phyloP scores from a whole-genome alignment of 345 rosid genomes.

The Brassica nigra region DNA sequence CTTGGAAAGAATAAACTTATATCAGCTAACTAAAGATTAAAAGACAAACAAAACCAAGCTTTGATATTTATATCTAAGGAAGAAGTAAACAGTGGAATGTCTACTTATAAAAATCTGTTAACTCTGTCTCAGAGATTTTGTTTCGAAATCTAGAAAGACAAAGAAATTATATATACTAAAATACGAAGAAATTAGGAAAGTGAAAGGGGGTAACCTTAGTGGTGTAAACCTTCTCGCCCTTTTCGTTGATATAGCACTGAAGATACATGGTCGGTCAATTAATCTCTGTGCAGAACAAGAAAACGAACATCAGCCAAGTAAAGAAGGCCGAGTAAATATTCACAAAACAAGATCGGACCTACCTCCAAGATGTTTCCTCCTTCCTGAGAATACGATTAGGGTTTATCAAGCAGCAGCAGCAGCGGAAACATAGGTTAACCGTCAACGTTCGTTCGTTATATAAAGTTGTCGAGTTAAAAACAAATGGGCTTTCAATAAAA shows the following conservation, averaged over 20 bases:
- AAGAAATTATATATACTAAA: not conserved
- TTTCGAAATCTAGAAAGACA: not conserved
- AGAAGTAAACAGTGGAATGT: no score
- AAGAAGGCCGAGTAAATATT: not conserved
- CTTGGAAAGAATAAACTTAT: not conserved
- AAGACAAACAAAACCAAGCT: not conserved
- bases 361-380: slow-evolving; percentile 26
- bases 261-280: slow-evolving; percentile 56
- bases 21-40: not conserved
- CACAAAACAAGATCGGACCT: not conserved
- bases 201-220: slow-evolving; percentile 52
- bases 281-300: not conserved
- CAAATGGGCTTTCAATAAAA: slow-evolving; percentile 26
- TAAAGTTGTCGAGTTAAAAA: not conserved
- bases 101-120: no score
- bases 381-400: slow-evolving; percentile 28
- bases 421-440: not conserved
- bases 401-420: not conserved
- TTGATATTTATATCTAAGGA: not conserved
- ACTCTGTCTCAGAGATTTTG: not conserved
- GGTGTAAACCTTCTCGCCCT: slow-evolving; percentile 80
- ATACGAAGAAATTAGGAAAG: not conserved
- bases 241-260: slow-evolving; percentile 75
- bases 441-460: not conserved
- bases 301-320: not conserved